A percentile compares a stretch with the other conserved stretches of the same genome.
Conservation (phyloP, 139 green algal genomes). For the Pedinophyceae sp. region DNA sequence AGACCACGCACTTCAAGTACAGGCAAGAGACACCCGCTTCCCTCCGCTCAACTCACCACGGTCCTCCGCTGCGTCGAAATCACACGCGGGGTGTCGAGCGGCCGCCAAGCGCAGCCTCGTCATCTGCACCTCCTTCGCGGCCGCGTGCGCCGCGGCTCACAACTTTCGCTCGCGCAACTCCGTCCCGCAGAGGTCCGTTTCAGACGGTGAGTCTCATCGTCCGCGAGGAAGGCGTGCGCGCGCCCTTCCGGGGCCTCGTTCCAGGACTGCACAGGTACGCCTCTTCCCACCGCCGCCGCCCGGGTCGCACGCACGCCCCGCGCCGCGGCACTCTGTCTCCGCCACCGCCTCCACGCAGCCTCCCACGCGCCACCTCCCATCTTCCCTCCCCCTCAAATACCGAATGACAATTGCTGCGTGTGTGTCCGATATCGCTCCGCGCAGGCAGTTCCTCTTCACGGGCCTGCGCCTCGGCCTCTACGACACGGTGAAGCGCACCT, state of each 20-base stretch:
- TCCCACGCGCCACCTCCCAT: no score
- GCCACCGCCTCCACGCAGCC: no score
- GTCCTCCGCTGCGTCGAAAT: neutral
- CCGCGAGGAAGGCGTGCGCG: constrained; percentile 12
- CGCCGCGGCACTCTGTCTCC: no score
- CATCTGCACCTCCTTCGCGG: no score
- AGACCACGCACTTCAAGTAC: neutral
- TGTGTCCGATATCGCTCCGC: no score
- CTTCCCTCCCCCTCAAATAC: no score
- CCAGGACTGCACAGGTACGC: constrained; percentile 22
- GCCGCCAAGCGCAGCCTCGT: neutral
- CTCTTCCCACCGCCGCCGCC: no score
- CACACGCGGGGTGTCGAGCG: neutral
- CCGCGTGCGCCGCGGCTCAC: no score
- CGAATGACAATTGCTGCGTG: no score
- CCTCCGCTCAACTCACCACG: neutral
- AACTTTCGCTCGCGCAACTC: no score
- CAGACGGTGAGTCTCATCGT: constrained; percentile 16
- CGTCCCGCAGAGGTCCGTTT: constrained; percentile 11
- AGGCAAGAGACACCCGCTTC: neutral
- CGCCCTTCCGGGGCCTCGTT: constrained; percentile 18
- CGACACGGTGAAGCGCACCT: constrained; percentile 5
- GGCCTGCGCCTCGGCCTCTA: constrained; percentile 22
- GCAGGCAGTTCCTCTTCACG: constrained; percentile 26
- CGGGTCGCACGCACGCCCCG: no score